These are phyloP conservation scores for Pilatotrama ljubarskyi DNA, from an alignment of 768 basidiomycete species.

Conservation along the genomic window DNA sequence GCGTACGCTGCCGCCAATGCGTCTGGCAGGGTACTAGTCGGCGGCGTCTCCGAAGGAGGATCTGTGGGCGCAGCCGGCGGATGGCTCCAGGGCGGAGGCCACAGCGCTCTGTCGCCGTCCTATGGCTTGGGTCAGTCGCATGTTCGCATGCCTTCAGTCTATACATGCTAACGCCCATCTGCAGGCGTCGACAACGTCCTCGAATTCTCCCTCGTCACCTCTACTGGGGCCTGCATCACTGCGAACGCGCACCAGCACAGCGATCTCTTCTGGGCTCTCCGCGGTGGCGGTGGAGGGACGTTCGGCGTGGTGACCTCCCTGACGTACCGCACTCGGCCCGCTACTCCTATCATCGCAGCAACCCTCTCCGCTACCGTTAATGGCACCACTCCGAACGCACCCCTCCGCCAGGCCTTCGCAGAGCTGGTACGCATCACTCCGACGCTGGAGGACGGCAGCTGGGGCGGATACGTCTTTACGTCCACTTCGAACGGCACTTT, in stretches of 20 bases:
- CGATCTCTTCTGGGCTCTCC: conserved; percentile 55
- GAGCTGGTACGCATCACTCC: conserved; percentile 28
- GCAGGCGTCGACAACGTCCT: conserved; percentile 30
- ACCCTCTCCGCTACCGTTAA: conserved; percentile 18
- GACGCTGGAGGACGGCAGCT: conserved; percentile 42
- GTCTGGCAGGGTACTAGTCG: background rate
- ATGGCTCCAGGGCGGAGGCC: conserved; percentile 39
- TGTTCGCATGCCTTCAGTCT: background rate
- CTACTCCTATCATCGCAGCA: conserved; percentile 34
- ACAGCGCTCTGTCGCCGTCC: conserved; percentile 31
- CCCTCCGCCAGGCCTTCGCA: background rate
- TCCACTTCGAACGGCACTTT: background rate
- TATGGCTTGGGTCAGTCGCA: conserved; percentile 30
- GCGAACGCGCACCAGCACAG: conserved; percentile 47
- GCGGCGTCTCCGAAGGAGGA: conserved; percentile 21
- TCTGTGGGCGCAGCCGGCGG: conserved; percentile 51
- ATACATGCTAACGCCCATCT: background rate
- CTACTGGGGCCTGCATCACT: conserved; percentile 44
- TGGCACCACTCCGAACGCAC: background rate
- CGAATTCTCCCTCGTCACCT: conserved; percentile 53
- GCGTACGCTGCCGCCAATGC: conserved; percentile 2
- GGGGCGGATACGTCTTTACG: conserved; percentile 42
- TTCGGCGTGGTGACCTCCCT: conserved; percentile 41
- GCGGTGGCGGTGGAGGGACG: conserved; percentile 41
- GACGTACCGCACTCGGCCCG: conserved; percentile 46